Evolutionary conservation across 768 basidiomycete species (phyloP).

Genomic region (Termitomyces sp.): DNA sequence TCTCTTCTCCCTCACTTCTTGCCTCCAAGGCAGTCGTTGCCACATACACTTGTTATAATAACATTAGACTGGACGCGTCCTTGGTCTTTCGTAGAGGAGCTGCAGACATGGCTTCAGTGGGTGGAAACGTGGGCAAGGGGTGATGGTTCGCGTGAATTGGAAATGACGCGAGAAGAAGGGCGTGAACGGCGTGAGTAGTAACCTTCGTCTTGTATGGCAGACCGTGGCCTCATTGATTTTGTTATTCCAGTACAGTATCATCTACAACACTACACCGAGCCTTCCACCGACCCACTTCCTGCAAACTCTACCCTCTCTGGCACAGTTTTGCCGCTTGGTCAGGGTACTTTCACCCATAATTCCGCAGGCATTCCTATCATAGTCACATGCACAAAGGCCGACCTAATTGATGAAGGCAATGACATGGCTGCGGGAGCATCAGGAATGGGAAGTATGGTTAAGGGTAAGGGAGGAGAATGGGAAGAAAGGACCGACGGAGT

Average conservation of each 20-base stretch:
- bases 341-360: slow-evolving; percentile 87
- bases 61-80: slow-evolving; percentile 95
- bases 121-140: slow-evolving; percentile 77
- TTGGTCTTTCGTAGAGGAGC: slow-evolving; percentile 84
- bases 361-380: slow-evolving; percentile 80
- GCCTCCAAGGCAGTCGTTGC: slow-evolving; percentile 62
- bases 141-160: slow-evolving; percentile 65
- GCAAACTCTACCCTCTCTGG: slow-evolving; percentile 57
- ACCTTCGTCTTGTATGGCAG: not conserved
- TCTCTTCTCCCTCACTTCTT: slow-evolving; percentile 75
- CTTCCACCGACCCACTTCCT: slow-evolving; percentile 62
- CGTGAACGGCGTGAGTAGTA: slow-evolving; percentile 70
- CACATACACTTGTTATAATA: slow-evolving; percentile 77
- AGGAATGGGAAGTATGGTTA: slow-evolving; percentile 88
- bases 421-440: slow-evolving; percentile 72
- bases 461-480: slow-evolving; percentile 89
- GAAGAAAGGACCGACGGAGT: slow-evolving; percentile 94
- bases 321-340: slow-evolving; percentile 77
- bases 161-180: slow-evolving; percentile 75
- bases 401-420: slow-evolving; percentile 81
- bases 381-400: slow-evolving; percentile 90
- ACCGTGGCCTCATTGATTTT: slow-evolving; percentile 3
- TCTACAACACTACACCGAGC: slow-evolving; percentile 88
- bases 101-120: slow-evolving; percentile 84
- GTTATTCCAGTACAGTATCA: slow-evolving; percentile 70